These are phyloP conservation scores for Apostasia shenzhenica DNA, from an alignment of 106 monocot species.

Conservation along the genomic window DNA sequence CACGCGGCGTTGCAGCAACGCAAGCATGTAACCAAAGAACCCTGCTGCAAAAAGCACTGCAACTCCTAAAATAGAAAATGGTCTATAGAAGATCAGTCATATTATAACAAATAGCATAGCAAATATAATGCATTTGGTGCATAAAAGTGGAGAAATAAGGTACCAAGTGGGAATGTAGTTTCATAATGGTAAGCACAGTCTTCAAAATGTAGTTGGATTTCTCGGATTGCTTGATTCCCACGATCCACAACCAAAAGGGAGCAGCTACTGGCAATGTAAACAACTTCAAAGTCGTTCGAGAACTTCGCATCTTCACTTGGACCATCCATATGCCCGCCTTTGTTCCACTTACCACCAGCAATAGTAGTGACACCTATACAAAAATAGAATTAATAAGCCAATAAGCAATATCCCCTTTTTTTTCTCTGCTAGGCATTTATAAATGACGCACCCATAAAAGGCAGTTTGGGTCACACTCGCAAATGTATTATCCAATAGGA, in stretches of 20 bases:
- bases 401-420: no score
- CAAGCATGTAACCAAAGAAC: conserved; percentile 99
- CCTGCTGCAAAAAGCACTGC: conserved; percentile 90
- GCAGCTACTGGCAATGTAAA: conserved; percentile 89
- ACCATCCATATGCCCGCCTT: conserved; percentile 83
- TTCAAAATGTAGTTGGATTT: conserved; percentile 91
- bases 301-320: conserved; percentile 95
- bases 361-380: conserved; percentile 90
- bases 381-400: conserved; percentile 7
- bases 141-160: not conserved
- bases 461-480: no score
- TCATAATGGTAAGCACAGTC: conserved; percentile 93
- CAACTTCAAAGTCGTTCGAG: conserved; percentile 92
- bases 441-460: no score
- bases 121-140: no score
- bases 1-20: conserved; percentile 79
- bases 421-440: no score
- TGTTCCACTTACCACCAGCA: conserved; percentile 82
- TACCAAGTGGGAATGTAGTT: conserved; percentile 82
- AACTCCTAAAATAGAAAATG: conserved; percentile 41
- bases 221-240: conserved; percentile 92
- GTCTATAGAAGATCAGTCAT: no score
- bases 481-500: no score
- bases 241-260: conserved; percentile 93
- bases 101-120: no score